Base-by-base conservation (phyloP, 805 yeast species). In the Candida corydali region DNA sequence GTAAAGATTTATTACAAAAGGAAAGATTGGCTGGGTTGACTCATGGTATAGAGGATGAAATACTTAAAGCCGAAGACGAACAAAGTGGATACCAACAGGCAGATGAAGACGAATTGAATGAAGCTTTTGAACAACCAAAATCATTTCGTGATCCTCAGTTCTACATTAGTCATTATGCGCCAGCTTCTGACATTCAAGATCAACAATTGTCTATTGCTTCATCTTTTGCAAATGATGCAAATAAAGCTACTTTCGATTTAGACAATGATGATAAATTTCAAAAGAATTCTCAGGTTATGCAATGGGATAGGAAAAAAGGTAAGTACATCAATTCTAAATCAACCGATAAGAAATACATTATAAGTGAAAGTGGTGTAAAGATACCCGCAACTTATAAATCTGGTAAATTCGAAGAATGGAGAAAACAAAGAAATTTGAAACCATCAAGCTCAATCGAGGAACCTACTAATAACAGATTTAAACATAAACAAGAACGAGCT, bases 371-470 rank as follows among this genome's bases (percentile, higher is more conserved):
- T 59, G 99, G 99, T 6, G 88, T 83, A 50, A 78, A 76, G 55
- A 78, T 93, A 33, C 96, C 98, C 5, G 98, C 98, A 1, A 74
- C 93, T 10, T 87, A 80, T 64, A 75, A 86, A 54, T 80, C 95
- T 2, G 99, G 99, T 31, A 79, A 86, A 46, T 93, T 78, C 53
- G 98, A 89, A 38, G 82, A 81, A 29, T 93, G 99, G 99, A 84
- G 84, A 55, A 73, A 79, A 45, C 77, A 79, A 26, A 76, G 87
- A 57, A 76, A 73, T 46, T 52, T 78, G 30, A 69, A 71, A 37
- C 70, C 78, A 31, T 47, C 67, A 37, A 69, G 76, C 72, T 17
- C 88, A 86, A 9, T 65, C 82, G 25, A 17, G 4, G 52, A 52
- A 27, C 52, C 54, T 26, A 54, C 62, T 19, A 50, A 60, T 19